Evolutionary conservation across 2,329 filamentous ascomycete genomes (phyloP).

Genomic region (Pseudophaeomoniella oleicola): DNA sequence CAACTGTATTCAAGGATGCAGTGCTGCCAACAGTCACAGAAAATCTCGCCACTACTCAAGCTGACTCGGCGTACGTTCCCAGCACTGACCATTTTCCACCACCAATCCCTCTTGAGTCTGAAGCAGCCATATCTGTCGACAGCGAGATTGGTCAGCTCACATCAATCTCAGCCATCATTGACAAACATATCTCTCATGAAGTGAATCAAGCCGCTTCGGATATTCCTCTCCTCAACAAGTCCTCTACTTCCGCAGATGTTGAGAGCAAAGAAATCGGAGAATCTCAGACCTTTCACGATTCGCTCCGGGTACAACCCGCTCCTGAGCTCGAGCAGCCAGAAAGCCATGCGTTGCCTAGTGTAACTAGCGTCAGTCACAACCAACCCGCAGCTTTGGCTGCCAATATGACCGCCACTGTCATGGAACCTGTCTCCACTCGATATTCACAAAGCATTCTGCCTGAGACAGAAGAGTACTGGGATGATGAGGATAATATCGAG

Average conservation of each 20-base stretch:
- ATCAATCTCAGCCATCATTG: neutral
- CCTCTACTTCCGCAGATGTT: no score
- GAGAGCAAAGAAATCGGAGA: neutral
- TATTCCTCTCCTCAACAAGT: neutral
- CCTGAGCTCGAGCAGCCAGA: neutral
- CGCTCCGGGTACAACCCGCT: constrained; percentile 12
- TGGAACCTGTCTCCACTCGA: neutral
- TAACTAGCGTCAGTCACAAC: constrained; percentile 5
- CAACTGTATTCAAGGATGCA: constrained; percentile 39
- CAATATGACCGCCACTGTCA: constrained; percentile 1
- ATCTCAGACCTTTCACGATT: neutral
- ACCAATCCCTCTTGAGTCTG: neutral
- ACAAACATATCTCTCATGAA: neutral
- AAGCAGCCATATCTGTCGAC: neutral
- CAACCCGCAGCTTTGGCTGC: constrained; percentile 4
- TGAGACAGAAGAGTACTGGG: constrained; percentile 60
- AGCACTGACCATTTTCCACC: neutral
- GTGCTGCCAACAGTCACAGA: constrained; percentile 17
- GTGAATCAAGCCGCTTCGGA: neutral
- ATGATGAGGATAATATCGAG: constrained; percentile 59
- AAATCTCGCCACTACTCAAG: constrained; percentile 2
- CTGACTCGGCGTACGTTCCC: neutral
- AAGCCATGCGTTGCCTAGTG: neutral
- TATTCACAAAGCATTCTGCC: constrained; percentile 15
- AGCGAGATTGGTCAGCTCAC: neutral